These are phyloP conservation scores for Cryptococcus sp. DNA, from an alignment of 1,284 basidiomycete genomes.

Conservation along the genomic window DNA sequence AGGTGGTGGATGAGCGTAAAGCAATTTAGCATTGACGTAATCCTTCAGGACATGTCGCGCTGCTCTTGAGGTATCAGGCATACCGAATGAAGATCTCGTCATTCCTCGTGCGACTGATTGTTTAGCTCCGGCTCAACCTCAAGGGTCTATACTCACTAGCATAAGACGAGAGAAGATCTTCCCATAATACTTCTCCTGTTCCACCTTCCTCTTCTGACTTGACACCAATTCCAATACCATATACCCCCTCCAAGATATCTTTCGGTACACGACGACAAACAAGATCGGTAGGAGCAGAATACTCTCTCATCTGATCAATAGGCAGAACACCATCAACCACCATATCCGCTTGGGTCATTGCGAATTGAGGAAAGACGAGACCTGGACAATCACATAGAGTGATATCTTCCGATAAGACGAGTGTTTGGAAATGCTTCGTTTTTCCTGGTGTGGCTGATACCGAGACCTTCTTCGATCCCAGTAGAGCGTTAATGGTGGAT, in stretches of 20 bases:
- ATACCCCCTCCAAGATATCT: conserved; percentile 81
- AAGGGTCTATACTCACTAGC: conserved; percentile 62
- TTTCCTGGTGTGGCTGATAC: conserved; percentile 97
- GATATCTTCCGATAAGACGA: conserved; percentile 80
- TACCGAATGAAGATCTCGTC: conserved; percentile 89
- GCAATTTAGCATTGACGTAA: conserved; percentile 90
- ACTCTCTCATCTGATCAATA: conserved; percentile 95
- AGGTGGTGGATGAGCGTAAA: conserved; percentile 84
- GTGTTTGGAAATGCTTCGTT: conserved; percentile 99
- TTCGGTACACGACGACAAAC: conserved; percentile 77
- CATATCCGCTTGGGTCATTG: conserved; percentile 89
- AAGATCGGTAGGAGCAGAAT: conserved; percentile 79
- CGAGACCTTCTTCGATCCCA: conserved; percentile 83
- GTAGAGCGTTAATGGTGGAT: conserved; percentile 57
- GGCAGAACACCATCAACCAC: conserved; percentile 96
- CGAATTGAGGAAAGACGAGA: conserved; percentile 97
- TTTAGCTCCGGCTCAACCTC: not conserved
- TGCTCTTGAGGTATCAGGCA: conserved; percentile 92
- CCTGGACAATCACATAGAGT: conserved; percentile 98
- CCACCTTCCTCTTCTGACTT: conserved; percentile 77
- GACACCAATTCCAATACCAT: conserved; percentile 76
- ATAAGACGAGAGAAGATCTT: conserved; percentile 82
- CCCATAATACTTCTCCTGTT: conserved; percentile 68
- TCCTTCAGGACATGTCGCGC: conserved; percentile 94
- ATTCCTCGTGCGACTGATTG: conserved; percentile 82